Evolutionary conservation across 768 basidiomycete genomes (phyloP), one percentile per base, ranked within the genome.

Genomic region (Lanmaoa rubissima): DNA sequence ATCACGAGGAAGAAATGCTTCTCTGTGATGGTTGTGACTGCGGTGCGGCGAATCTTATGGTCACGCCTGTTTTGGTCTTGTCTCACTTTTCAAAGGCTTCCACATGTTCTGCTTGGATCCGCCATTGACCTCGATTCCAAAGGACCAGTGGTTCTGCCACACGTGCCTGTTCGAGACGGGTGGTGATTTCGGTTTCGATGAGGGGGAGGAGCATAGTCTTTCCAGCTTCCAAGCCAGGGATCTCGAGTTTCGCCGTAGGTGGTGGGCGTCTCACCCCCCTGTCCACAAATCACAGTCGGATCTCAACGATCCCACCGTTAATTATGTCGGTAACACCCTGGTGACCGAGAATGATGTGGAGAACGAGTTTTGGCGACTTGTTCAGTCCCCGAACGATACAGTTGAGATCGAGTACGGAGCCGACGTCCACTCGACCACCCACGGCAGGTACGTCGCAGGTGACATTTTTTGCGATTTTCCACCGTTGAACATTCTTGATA

Each of bases 391-490:
- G 54, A 77, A 81, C 42, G 95, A 98, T 69, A 95, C 92, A 0
- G 94, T 99, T 17, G 97, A 99, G 71, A 88, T 98, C 35, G 97
- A 99, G 73, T 99, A 99, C 69, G 97, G 97, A n/a, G 97, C 97
- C 2, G 97, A 99, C 71, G 89, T 99, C 35, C 95, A 98, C 73
- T 96, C 94, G 10, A 95, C 94, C 1, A 96, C 92, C 9, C 94
- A 98, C 65, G 96, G 96, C 73, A 98, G 94, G 94, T 95, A 72
- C 58, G 82, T 67, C 38, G 21, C n/a, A 39, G 45, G 32, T 51
- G 59, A 51, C 24, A 10, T 34, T 59, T 50, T 55, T 54, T 42
- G 26, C n/a, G 55, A 60, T 48, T 64, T 70, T 59, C n/a, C 57
- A 64, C 72, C 65, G 68, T 61, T 73, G 42, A 69, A 66, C 19